phyloP scores from a whole-genome alignment of 2,329 filamentous ascomycete species.

The Pseudocercospora vitis region DNA sequence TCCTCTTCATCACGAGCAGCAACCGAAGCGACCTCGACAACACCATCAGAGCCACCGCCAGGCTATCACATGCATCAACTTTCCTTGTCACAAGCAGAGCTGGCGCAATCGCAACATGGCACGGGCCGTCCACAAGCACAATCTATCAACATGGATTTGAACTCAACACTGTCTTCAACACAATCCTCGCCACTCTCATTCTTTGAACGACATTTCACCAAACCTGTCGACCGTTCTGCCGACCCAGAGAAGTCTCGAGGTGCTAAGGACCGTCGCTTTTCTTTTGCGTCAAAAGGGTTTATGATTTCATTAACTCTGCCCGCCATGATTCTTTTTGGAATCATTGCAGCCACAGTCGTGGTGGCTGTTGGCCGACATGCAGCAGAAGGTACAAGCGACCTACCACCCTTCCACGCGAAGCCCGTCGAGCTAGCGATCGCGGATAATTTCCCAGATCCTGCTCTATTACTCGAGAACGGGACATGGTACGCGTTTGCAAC shows the following conservation, averaged over 20 bases:
- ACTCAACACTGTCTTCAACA: not conserved
- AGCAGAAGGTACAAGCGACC: not conserved
- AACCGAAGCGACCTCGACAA: not conserved
- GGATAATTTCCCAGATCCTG: conserved; percentile 43
- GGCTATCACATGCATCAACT: conserved; percentile 1
- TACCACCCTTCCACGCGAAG: conserved; percentile 3
- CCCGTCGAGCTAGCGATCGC: conserved; percentile 30
- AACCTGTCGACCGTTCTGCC: conserved; percentile 5
- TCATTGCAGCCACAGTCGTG: conserved; percentile 30
- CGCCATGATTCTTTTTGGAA: conserved; percentile 26
- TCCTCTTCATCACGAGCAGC: conserved; percentile 1
- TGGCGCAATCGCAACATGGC: not conserved
- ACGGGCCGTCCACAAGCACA: not conserved
- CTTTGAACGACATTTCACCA: conserved; percentile 31
- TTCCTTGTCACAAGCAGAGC: conserved; percentile 9
- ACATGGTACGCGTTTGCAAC: conserved; percentile 44
- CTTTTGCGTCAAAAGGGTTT: conserved; percentile 31
- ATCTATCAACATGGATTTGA: not conserved
- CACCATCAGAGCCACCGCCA: not conserved
- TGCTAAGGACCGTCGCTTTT: conserved; percentile 25
- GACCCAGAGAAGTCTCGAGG: conserved; percentile 21
- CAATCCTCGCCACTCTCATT: conserved; percentile 23
- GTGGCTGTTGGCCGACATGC: conserved; percentile 12
- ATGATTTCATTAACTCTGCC: conserved; percentile 19
- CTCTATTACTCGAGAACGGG: conserved; percentile 35